These are phyloP conservation scores for Thalassiosira profunda DNA, from an alignment of 108 stramenopile species.

Conservation along the genomic window DNA sequence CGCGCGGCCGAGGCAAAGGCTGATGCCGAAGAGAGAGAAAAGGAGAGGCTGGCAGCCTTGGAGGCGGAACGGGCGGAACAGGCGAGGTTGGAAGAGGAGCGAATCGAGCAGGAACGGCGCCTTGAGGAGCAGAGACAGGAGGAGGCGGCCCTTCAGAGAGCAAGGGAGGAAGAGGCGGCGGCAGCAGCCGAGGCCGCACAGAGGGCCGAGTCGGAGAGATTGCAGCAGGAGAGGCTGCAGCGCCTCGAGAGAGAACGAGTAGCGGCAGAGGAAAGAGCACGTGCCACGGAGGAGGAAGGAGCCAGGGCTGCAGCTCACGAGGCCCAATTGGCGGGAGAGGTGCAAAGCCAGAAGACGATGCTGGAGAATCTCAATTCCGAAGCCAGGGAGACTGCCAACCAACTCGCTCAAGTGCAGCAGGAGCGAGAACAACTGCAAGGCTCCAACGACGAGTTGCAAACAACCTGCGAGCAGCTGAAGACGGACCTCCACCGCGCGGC, in stretches of 20 bases:
- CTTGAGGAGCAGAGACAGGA: constrained; percentile 9
- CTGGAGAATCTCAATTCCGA: constrained; percentile 10
- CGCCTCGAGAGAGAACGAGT: background rate
- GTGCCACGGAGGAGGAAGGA: background rate
- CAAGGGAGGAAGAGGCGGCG: background rate
- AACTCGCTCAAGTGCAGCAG: constrained; percentile 15
- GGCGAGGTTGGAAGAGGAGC: background rate
- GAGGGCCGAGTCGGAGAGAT: background rate
- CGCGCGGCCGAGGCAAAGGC: constrained; percentile 3
- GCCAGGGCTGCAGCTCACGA: background rate
- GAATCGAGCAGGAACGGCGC: constrained; percentile 3
- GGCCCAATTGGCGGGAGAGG: background rate
- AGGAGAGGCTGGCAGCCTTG: background rate
- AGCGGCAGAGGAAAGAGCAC: background rate
- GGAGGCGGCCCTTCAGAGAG: background rate
- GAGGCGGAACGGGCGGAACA: constrained; percentile 6
- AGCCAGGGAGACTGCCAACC: constrained; percentile 1
- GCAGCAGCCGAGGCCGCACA: background rate
- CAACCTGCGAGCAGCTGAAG: constrained; percentile 26
- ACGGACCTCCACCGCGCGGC: constrained; percentile 47
- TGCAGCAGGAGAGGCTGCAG: background rate
- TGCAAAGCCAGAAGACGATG: background rate
- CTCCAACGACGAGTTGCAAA: constrained; percentile 31
- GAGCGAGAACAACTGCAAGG: constrained; percentile 26
- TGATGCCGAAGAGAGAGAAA: constrained; percentile 2